Base-by-base conservation (phyloP, 768 basidiomycete species). In the Russula vinacea region DNA sequence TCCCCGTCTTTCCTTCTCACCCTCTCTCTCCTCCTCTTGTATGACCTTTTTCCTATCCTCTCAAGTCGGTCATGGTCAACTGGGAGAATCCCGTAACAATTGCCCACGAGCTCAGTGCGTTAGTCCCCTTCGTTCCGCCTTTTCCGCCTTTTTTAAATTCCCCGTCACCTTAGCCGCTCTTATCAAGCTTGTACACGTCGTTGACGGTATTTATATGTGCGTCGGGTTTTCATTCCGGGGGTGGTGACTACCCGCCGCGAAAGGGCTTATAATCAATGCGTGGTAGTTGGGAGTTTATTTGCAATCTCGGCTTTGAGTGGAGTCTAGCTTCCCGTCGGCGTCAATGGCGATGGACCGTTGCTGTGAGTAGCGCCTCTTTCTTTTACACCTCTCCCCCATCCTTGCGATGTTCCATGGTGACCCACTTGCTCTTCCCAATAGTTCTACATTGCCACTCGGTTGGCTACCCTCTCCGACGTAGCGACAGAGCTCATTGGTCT, bases 201-300 rank as follows among this genome's bases (percentile, higher is more conserved):
- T 67, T 8, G 55, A 67, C 26, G 67, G 67, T 0, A 51, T 68
- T 11, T 68, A 68, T 39, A 29, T 68, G 67, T 67, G 57, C 57
- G 67, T 52, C n/a, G 22, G 11, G n/a, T 29, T 59, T 10, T 42
- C 32, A 26, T 32, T 32, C 10, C 9, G 9, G 9, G 7, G 6
- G n/a, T 9, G 17, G 2, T 8, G 29, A 19, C 19, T 11, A n/a
- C 22, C 22, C 22, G 5, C 17, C 10, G 17, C 32, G 5, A 29
- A 33, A 22, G n/a, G 44, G 22, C 53, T 54, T 3, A 39, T 40
- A 1, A 40, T n/a, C 2, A 39, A 37, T 14, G 35, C 6, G n/a
- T 50, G 2, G 0, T 8, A 68, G 67, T 11, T 68, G 67, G 67
- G 67, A 68, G 24, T 68, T 68, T 33, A 58, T 68, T 19, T 59